Base-by-base conservation (phyloP, 2,329 filamentous ascomycete genomes). In the Trichoderma koningii region DNA sequence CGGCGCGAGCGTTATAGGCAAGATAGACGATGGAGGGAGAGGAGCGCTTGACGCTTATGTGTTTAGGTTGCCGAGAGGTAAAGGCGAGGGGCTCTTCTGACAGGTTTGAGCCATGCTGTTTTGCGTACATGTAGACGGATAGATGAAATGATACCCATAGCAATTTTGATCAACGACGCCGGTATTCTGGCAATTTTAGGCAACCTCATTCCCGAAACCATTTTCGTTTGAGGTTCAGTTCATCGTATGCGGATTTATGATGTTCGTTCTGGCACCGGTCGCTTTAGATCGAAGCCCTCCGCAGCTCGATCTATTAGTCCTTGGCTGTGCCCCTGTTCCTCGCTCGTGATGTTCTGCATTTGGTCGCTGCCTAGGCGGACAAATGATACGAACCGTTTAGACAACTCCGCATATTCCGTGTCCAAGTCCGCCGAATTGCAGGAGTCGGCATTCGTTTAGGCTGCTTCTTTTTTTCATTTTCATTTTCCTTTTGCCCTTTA, bases 391-490 rank as follows among this genome's bases (percentile, higher is more conserved):
- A 30, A 30, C 30, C 15, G 15, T 17, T n/a, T 12, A 5, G 26
- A 38, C 28, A 47, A 47, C 41, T 63, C 59, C 59, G 50, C 45
- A 47, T 28, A 41, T 23, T 30, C 19, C 17, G 28, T 55, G 62
- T 65, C 57, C 50, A 68, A 60, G 55, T 69, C 65, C 63, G 65
- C 65, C 62, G n/a, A 55, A 42, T 14, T 38, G 5, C 12, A 50
- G 19, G 56, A 21, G 26, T 50, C 17, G 14, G 44, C 7, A 38
- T 28, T 30, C 30, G 26, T n/a, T 21, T 30, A 63, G 42, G 61
- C 51, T 50, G 47, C 41, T 15, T 30, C 9, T 15, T 38, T 55
- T 23, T 17, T 23, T 23, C 21, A n/a, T n/a, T n/a, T n/a, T 23
- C 21, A 2, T 23, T 23, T 23, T 2, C 21, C 3, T 23, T 23